Conservation (phyloP, 306 rosid genomes). For the Mimosa pudica region DNA sequence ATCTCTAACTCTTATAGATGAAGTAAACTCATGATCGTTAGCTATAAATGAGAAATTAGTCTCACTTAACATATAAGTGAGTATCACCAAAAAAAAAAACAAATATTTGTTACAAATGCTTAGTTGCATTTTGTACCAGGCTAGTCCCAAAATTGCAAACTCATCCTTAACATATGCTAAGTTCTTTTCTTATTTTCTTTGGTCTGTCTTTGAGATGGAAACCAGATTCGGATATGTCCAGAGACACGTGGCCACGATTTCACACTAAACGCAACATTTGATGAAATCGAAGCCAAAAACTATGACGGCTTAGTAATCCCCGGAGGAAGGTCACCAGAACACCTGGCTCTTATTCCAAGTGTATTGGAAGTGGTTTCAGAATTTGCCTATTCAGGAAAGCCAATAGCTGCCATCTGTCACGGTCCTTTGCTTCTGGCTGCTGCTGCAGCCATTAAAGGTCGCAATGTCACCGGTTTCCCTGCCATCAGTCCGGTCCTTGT, state of each 20-base stretch:
- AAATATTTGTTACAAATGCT: too few relatives aligned
- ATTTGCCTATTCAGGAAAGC: conserved; percentile 56
- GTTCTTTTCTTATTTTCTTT: neutral
- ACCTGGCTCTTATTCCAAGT: conserved; percentile 60
- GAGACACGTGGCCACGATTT: conserved; percentile 88
- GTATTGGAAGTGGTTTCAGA: conserved; percentile 57
- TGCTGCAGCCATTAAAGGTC: conserved; percentile 65
- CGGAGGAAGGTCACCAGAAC: conserved; percentile 95
- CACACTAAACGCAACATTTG: conserved; percentile 74
- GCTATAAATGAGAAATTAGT: too few relatives aligned
- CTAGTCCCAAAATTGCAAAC: too few relatives aligned
- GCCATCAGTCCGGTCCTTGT: conserved; percentile 55
- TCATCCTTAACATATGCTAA: neutral
- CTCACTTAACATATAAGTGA: too few relatives aligned
- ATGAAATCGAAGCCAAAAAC: conserved; percentile 55
- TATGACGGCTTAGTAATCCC: conserved; percentile 88
- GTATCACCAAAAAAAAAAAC: too few relatives aligned
- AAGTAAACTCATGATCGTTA: too few relatives aligned
- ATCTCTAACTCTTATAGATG: too few relatives aligned
- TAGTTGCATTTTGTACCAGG: too few relatives aligned
- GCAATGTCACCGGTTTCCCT: conserved; percentile 68
- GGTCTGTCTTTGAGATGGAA: neutral
- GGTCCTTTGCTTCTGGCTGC: conserved; percentile 88
- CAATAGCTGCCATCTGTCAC: conserved; percentile 78
- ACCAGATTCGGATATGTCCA: conserved; percentile 50